A percentile compares a stretch with the other conserved stretches of the same genome.
These are phyloP conservation scores for Ophiocordyceps polyrhachis-furcata DNA, from an alignment of 2,329 filamentous ascomycete genomes.

Conservation along the genomic window DNA sequence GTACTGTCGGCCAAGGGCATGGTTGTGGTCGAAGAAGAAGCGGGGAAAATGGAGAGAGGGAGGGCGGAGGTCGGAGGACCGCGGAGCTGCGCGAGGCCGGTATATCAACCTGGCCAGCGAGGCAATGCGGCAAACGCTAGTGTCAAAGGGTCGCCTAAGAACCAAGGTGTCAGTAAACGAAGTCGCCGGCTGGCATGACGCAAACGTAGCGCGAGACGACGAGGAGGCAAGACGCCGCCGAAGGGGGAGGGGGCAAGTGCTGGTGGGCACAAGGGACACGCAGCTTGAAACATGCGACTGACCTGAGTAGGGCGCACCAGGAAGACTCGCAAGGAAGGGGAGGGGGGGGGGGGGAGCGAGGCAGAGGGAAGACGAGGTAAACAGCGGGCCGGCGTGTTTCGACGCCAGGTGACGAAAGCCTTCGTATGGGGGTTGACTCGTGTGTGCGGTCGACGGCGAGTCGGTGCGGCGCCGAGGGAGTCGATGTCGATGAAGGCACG, in stretches of 20 bases:
- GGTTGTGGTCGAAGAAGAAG: not conserved
- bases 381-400: not conserved
- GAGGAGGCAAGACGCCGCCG: not conserved
- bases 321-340: not conserved
- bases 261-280: not conserved
- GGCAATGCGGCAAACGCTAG: not conserved
- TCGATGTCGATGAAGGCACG: not conserved
- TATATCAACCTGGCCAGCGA: not conserved
- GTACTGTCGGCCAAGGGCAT: constrained; percentile 1
- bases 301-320: not conserved
- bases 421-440: not conserved
- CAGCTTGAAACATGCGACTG: not conserved
- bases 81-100: not conserved
- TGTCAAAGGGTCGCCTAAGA: not conserved
- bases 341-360: no score
- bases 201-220: not conserved
- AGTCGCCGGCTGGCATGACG: not conserved
- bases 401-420: not conserved
- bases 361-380: not conserved
- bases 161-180: not conserved
- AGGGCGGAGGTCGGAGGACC: not conserved
- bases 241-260: not conserved
- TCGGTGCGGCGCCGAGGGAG: not conserved
- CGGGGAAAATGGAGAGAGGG: not conserved
- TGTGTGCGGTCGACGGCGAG: not conserved